Conservation (phyloP, 495 filamentous ascomycete species). For the Aspergillus bertholletiae region DNA sequence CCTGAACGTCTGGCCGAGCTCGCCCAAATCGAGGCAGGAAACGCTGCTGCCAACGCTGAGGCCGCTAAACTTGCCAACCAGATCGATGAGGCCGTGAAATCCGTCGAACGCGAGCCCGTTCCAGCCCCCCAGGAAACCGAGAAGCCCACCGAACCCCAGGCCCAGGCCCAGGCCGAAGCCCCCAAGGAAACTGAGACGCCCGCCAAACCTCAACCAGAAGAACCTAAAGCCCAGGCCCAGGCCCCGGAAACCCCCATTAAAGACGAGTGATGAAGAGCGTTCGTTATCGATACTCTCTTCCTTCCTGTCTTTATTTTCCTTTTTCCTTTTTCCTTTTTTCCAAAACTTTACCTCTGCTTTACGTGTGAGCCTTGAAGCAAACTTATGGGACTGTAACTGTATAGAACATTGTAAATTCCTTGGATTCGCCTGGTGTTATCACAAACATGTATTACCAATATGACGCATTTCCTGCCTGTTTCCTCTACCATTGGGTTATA, state of each 20-base stretch:
- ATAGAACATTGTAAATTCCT: slow-evolving; percentile 1
- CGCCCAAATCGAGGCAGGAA: not conserved
- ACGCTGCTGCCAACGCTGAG: not conserved
- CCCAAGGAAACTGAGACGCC: not conserved
- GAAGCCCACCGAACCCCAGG: not conserved
- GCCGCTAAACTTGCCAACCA: no score
- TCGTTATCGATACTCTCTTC: slow-evolving; percentile 35
- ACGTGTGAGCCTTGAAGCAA: slow-evolving; percentile 1
- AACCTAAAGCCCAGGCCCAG: not conserved
- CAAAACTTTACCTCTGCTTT: not conserved
- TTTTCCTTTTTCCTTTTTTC: no score
- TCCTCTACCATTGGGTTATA: not conserved
- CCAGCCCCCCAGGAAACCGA: no score
- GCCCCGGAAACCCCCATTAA: not conserved
- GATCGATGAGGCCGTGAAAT: not conserved
- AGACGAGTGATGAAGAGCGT: not conserved
- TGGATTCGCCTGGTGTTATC: not conserved
- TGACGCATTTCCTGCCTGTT: not conserved
- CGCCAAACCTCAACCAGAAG: not conserved
- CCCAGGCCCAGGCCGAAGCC: no score
- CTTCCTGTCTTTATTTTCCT: slow-evolving; percentile 31
- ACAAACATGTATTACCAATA: not conserved
- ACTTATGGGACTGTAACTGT: not conserved
- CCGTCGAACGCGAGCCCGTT: no score
- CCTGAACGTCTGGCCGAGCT: not conserved